These are phyloP conservation scores for Brassica incana DNA, from an alignment of 345 rosid genomes.

Conservation along the genomic window DNA sequence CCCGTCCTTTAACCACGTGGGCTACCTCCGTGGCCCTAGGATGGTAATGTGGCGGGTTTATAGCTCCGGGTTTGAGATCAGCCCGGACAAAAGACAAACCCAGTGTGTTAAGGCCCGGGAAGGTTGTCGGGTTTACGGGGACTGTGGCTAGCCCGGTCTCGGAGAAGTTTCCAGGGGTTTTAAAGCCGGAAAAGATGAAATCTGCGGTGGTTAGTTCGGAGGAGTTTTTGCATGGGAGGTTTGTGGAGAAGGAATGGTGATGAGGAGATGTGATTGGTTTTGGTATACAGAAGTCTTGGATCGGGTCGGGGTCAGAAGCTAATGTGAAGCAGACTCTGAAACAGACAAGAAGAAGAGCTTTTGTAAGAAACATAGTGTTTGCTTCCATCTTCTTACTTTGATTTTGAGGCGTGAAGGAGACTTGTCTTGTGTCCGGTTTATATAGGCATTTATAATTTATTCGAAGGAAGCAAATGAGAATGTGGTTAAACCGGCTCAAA, in stretches of 20 bases:
- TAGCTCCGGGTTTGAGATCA: constrained; percentile 61
- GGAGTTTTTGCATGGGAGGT: constrained; percentile 60
- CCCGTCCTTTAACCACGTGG: constrained; percentile 54
- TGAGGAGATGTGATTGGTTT: constrained; percentile 27
- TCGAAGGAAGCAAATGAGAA: background rate
- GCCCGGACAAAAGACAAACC: constrained; percentile 75
- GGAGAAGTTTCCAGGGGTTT: constrained; percentile 50
- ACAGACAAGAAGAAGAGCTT: constrained; percentile 20
- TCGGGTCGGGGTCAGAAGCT: constrained; percentile 80
- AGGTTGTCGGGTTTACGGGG: constrained; percentile 55
- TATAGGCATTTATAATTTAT: constrained; percentile 12
- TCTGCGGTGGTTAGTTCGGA: constrained; percentile 61
- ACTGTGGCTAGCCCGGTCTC: constrained; percentile 58
- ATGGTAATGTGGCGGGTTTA: constrained; percentile 80
- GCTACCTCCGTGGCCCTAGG: constrained; percentile 80
- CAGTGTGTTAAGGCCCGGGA: constrained; percentile 75
- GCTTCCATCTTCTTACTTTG: constrained; percentile 24
- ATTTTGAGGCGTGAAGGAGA: constrained; percentile 27
- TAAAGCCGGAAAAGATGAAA: constrained; percentile 66
- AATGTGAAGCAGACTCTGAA: constrained; percentile 35
- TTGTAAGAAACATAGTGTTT: background rate
- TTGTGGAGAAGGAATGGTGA: constrained; percentile 30
- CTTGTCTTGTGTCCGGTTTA: constrained; percentile 30
- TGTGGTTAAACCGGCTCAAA: background rate
- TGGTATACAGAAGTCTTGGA: constrained; percentile 71